These are phyloP conservation scores for Amoebophrya sp. DNA, from an alignment of 169 alveolate genomes.

Conservation along the genomic window DNA sequence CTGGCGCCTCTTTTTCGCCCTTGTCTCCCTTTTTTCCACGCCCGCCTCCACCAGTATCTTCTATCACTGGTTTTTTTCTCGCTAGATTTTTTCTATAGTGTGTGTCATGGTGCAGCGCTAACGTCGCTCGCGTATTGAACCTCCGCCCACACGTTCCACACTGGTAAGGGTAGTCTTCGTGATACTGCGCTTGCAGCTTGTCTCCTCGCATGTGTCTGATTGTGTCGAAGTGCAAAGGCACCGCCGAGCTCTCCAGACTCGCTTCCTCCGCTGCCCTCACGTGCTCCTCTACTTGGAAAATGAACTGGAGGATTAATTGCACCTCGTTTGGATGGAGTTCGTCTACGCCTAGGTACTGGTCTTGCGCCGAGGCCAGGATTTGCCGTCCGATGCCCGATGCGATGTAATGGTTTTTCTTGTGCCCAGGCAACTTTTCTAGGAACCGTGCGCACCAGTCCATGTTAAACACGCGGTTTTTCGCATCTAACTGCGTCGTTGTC, in stretches of 20 bases:
- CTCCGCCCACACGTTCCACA: neutral
- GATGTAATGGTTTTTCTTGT: neutral
- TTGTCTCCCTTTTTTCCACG: no score
- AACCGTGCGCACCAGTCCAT: constrained; percentile 17
- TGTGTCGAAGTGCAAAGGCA: neutral
- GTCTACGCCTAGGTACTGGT: neutral
- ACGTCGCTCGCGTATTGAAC: neutral
- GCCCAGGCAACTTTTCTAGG: neutral
- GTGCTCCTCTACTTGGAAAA: neutral
- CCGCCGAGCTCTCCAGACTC: neutral
- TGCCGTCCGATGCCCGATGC: neutral
- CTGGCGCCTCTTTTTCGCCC: no score
- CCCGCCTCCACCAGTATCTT: no score
- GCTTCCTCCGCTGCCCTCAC: neutral
- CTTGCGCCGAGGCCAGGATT: neutral
- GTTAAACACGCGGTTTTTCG: neutral
- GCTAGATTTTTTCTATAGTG: neutral
- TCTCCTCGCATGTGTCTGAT: neutral
- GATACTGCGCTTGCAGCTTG: neutral
- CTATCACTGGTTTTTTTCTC: no score
- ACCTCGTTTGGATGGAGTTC: constrained; percentile 16
- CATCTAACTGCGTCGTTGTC: no score
- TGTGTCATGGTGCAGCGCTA: neutral
- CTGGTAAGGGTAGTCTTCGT: neutral
- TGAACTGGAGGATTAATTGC: neutral